Percentiles rank a stretch among this genome's conserved stretches.
Evolutionary conservation across 1,139 yeast species (phyloP).

Genomic region (Pichia sorboxylosa): DNA sequence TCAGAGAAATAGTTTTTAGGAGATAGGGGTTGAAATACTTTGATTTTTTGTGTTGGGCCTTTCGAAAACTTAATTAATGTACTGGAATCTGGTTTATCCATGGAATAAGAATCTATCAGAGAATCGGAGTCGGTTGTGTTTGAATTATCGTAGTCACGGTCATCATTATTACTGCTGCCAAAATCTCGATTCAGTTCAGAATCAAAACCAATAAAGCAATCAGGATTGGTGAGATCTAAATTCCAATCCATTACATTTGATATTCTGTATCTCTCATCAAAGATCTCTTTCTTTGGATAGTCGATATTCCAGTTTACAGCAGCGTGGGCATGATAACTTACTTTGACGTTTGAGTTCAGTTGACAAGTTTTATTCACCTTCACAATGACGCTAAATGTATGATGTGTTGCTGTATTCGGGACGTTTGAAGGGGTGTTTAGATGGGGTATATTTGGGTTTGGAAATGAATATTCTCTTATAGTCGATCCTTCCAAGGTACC

Average conservation of each 20-base stretch:
- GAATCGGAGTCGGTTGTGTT: conserved; percentile 3
- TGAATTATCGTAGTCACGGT: neutral
- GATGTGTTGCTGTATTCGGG: conserved; percentile 18
- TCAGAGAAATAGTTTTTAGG: conserved; percentile 18
- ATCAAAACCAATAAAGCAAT: conserved; percentile 18
- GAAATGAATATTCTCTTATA: neutral
- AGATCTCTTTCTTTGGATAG: conserved; percentile 16
- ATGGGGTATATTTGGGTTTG: neutral
- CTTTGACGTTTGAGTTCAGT: conserved; percentile 18
- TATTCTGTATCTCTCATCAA: conserved; percentile 22
- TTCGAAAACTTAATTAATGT: conserved; percentile 12
- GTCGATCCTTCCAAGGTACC: neutral
- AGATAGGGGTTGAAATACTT: conserved; percentile 14
- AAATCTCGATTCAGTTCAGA: neutral
- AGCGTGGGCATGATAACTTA: conserved; percentile 21
- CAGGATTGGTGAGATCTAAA: conserved; percentile 21
- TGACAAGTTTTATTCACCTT: conserved; percentile 18
- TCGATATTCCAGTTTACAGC: conserved; percentile 20
- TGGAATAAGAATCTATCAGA: conserved; percentile 1
- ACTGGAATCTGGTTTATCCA: conserved; percentile 2
- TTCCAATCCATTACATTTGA: conserved; percentile 24
- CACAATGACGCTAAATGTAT: conserved; percentile 23
- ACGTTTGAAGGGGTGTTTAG: too few relatives aligned
- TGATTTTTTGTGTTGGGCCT: conserved; percentile 19
- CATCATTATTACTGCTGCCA: conserved; percentile 4